Conservation (phyloP, 176 grass and related monocot species). For the Aechmea fasciata region DNA sequence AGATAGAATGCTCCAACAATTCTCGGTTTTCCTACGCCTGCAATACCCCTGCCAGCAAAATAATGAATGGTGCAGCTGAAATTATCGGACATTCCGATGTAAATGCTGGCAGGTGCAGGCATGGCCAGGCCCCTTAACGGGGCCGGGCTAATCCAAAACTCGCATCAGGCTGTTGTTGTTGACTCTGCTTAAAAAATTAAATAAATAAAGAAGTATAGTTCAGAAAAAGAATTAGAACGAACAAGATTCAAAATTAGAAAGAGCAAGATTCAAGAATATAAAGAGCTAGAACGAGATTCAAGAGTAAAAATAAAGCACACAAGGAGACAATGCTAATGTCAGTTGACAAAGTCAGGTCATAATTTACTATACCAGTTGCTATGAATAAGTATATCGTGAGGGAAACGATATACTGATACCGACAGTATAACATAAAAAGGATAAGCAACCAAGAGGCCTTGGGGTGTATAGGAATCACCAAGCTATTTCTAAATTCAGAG, state of each 20-base stretch:
- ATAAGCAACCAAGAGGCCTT: neutral
- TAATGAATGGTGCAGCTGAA: slow-evolving; percentile 6
- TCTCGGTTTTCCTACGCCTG: slow-evolving; percentile 50
- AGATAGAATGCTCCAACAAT: neutral
- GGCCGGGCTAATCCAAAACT: slow-evolving; percentile 92
- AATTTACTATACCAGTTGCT: neutral
- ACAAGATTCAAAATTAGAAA: neutral
- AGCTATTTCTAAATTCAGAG: neutral
- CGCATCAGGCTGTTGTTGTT: slow-evolving; percentile 67
- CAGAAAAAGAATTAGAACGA: slow-evolving; percentile 1
- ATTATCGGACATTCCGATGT: neutral
- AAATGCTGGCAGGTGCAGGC: slow-evolving; percentile 71
- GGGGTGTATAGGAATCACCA: neutral
- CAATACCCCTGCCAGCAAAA: slow-evolving; percentile 40
- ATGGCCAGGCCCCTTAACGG: slow-evolving; percentile 91
- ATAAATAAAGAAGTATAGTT: neutral
- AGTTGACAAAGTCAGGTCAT: neutral
- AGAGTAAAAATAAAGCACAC: neutral
- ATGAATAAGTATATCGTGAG: neutral
- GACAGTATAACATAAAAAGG: neutral
- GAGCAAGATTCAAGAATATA: neutral
- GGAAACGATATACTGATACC: neutral
- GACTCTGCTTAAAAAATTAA: slow-evolving; percentile 31
- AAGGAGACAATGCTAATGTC: neutral
- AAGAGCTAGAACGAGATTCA: neutral